A percentile compares a stretch with the other conserved stretches of the same genome.
phyloP scores from a whole-genome alignment of 1,139 yeast genomes.

The Kazachstania sp. region DNA sequence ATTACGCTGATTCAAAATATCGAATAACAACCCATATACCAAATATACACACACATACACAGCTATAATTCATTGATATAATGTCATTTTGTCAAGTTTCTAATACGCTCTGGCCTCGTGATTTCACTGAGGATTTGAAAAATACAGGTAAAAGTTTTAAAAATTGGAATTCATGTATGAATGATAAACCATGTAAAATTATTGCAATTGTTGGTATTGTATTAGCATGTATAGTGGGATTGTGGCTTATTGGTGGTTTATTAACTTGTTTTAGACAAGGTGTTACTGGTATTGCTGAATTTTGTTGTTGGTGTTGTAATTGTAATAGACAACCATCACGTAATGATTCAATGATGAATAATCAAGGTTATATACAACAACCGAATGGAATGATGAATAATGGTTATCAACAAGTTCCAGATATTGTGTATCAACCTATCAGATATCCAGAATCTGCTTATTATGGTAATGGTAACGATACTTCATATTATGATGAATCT shows the following conservation, averaged over 20 bases:
- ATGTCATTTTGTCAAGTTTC: conserved; percentile 1
- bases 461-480: conserved; percentile 13
- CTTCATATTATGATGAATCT: conserved; percentile 5
- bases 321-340: conserved; percentile 12
- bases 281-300: conserved; percentile 31
- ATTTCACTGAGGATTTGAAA: conserved; percentile 15
- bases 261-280: conserved; percentile 38
- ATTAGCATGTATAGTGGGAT: conserved; percentile 37
- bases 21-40: too few species aligned
- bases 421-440: conserved; percentile 28
- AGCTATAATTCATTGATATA: too few species aligned
- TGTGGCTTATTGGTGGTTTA: conserved; percentile 37
- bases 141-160: conserved; percentile 50
- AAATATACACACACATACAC: too few species aligned
- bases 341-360: conserved; percentile 1
- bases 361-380: neutral
- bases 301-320: conserved; percentile 38
- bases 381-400: neutral
- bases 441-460: conserved; percentile 24
- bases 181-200: conserved; percentile 62
- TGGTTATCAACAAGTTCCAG: conserved; percentile 14
- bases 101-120: conserved; percentile 6
- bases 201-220: conserved; percentile 69
- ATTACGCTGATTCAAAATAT: too few species aligned
- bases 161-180: conserved; percentile 75